Base-by-base conservation (phyloP, 495 filamentous ascomycete species). In the Aspergillus diversus region DNA sequence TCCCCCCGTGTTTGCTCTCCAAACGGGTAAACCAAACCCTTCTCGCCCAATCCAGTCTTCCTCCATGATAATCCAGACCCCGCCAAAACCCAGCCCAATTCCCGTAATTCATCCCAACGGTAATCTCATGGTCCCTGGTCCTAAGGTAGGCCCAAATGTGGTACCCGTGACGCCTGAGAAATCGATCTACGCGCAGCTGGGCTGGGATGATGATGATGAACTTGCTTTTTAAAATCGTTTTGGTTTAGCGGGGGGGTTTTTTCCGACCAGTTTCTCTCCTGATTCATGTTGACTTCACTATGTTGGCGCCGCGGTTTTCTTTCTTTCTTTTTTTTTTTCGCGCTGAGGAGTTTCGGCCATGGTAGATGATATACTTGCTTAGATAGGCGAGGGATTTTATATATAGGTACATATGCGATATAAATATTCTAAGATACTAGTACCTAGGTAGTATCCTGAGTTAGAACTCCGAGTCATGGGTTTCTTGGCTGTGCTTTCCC, bases 141-240 rank as follows among this genome's bases (percentile, higher is more conserved):
- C 31, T 46, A 37, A 17, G 9, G 9, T 8, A 31, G 32, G 46
- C 4, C 7, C 59, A 34, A 50, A 37, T 0, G 55, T 63, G 55
- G 64, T 79, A 35, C 75, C 75, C 7, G 70, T 73, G 47, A 80
- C 77, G 1, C 78, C 78, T 8, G 75, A 79, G 71, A 81, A 74
- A 74, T 78, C 68, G 16, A 90, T 97, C 51, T 96, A 90, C 69
- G 85, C 89, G 72, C 77, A 79, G 39, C 71, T 95, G 53, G 89
- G 92, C 51, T 92, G 92, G 92, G 89, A 94, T 66, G 87, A 90
- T 68, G 84, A 89, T 63, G 80, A 86, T 63, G 68, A 70, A 32
- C 54, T 68, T 57, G 59, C 54, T 34, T 51, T 65, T 55, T 71
- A 60, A 57, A 8, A 21, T 57, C 33, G 32, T 51, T 61, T 48